Evolutionary conservation across 352 stramenopile genomes (phyloP).

Genomic region (Globisporangium apiculatum): DNA sequence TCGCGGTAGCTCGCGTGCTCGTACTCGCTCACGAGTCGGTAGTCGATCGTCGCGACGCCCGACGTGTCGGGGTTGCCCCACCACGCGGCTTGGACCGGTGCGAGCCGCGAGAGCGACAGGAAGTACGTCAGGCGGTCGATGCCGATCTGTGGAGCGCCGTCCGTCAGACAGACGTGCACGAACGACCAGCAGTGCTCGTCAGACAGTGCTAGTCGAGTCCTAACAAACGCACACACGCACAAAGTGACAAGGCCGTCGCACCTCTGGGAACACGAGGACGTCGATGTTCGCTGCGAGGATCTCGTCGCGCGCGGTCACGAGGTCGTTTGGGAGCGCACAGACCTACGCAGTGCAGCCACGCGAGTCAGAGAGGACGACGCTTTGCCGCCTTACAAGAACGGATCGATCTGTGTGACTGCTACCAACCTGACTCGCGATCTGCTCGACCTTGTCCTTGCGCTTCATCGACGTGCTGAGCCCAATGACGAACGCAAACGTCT

Average conservation of each 20-base stretch:
- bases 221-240: too few relatives aligned
- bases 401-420: neutral
- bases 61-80: constrained; percentile 73
- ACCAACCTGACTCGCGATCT: constrained; percentile 46
- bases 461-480: constrained; percentile 54
- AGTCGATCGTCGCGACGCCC: constrained; percentile 58
- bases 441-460: constrained; percentile 26
- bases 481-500: constrained; percentile 62
- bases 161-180: too few relatives aligned
- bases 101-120: constrained; percentile 55
- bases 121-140: constrained; percentile 80
- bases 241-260: constrained; percentile 6
- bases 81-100: constrained; percentile 63
- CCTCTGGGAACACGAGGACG: constrained; percentile 67
- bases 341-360: constrained; percentile 25
- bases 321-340: constrained; percentile 40
- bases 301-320: constrained; percentile 33
- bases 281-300: constrained; percentile 48
- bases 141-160: constrained; percentile 33
- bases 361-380: too few relatives aligned
- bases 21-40: constrained; percentile 58
- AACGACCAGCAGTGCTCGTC: too few relatives aligned
- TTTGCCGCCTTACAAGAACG: neutral
- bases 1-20: constrained; percentile 35
- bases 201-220: too few relatives aligned